Evolutionary conservation across 2,329 filamentous ascomycete species (phyloP).

Genomic region (Botrytis paeoniae): DNA sequence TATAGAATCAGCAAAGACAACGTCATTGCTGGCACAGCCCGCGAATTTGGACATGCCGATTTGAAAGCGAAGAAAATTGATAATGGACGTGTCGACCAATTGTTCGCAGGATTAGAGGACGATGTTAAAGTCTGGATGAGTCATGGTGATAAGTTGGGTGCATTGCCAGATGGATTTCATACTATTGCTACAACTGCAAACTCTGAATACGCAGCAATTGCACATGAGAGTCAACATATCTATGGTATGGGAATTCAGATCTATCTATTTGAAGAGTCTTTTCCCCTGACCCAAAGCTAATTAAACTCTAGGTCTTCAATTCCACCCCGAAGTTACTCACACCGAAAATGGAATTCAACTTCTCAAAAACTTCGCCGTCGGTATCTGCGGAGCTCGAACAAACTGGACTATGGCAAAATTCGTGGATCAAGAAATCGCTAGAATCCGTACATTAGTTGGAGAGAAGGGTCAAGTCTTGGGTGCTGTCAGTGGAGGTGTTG

Average conservation of each 20-base stretch:
- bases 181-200: constrained; percentile 74
- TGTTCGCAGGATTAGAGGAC: constrained; percentile 75
- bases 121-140: constrained; percentile 77
- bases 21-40: constrained; percentile 62
- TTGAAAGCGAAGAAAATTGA: constrained; percentile 58
- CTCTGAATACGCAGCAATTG: constrained; percentile 76
- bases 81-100: constrained; percentile 62
- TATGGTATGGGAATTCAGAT: constrained; percentile 51
- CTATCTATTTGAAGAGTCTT: background rate
- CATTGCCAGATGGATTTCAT: constrained; percentile 69
- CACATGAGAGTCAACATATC: constrained; percentile 65
- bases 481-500: constrained; percentile 53
- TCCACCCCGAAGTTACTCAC: constrained; percentile 59
- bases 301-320: constrained; percentile 17
- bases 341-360: constrained; percentile 67
- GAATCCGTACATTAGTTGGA: constrained; percentile 81
- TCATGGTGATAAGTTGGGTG: constrained; percentile 80
- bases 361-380: constrained; percentile 78
- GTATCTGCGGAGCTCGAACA: constrained; percentile 72
- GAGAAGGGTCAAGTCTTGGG: constrained; percentile 76
- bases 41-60: constrained; percentile 40
- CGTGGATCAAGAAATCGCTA: constrained; percentile 71
- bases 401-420: constrained; percentile 89
- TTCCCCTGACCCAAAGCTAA: background rate
- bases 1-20: constrained; percentile 62